These are phyloP conservation scores for Curvularia spicifera DNA, from an alignment of 2,329 filamentous ascomycete genomes.

Conservation along the genomic window DNA sequence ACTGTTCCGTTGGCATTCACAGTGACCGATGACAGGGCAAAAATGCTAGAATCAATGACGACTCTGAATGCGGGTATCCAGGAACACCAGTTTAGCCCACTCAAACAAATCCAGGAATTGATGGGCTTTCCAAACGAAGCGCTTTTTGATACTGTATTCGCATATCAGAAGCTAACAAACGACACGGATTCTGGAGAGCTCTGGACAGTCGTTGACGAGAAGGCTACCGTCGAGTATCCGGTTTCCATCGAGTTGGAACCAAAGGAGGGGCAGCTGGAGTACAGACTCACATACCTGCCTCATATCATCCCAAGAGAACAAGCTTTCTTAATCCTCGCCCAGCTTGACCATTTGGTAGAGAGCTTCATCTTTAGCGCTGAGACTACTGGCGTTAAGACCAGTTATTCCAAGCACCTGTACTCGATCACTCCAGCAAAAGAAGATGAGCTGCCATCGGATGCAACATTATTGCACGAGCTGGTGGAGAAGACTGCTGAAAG, in stretches of 20 bases:
- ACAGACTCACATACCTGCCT: constrained; percentile 71
- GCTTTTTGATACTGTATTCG: constrained; percentile 84
- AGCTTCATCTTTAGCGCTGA: constrained; percentile 61
- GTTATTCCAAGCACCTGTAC: constrained; percentile 55
- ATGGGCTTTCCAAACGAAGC: constrained; percentile 68
- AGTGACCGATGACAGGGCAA: constrained; percentile 60
- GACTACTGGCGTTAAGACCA: constrained; percentile 50
- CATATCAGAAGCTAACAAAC: constrained; percentile 70
- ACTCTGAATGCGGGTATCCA: constrained; percentile 68
- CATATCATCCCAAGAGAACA: constrained; percentile 72
- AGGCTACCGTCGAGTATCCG: constrained; percentile 75
- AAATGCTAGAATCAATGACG: constrained; percentile 69
- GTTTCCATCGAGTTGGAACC: constrained; percentile 82
- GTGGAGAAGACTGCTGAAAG: constrained; percentile 68
- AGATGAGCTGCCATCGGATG: constrained; percentile 62
- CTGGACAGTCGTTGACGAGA: constrained; percentile 70
- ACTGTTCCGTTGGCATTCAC: constrained; percentile 76
- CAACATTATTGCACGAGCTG: constrained; percentile 75
- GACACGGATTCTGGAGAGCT: constrained; percentile 38
- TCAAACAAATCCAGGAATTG: constrained; percentile 75
- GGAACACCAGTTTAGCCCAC: constrained; percentile 73
- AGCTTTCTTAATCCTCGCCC: constrained; percentile 68
- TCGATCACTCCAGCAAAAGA: constrained; percentile 71
- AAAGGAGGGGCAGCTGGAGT: constrained; percentile 56
- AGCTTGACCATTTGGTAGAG: constrained; percentile 72